Evolutionary conservation across 129 eudicot genomes (phyloP).

Genomic region (Kitagawia praeruptora): DNA sequence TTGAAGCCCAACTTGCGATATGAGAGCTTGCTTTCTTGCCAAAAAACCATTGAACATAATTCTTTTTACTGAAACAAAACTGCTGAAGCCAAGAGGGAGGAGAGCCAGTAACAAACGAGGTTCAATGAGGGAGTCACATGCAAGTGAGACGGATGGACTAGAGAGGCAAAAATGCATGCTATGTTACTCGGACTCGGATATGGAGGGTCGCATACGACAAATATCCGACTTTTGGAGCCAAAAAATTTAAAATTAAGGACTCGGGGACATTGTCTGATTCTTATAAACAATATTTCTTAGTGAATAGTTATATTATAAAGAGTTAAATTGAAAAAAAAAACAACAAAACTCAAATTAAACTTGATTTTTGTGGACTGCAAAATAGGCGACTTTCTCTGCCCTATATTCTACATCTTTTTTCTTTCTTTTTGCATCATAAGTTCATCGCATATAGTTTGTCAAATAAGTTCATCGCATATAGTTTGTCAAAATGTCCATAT

Average conservation of each 20-base stretch:
- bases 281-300: background rate
- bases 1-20: background rate
- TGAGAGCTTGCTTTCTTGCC: background rate
- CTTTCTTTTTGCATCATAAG: background rate
- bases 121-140: background rate
- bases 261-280: background rate
- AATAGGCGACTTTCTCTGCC: background rate
- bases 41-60: background rate
- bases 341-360: background rate
- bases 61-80: background rate
- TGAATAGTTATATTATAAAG: no score
- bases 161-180: background rate
- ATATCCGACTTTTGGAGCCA: background rate
- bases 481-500: background rate
- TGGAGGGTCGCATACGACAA: background rate
- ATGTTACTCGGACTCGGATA: background rate
- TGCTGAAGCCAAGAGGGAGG: background rate
- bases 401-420: background rate
- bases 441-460: background rate
- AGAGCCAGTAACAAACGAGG: background rate
- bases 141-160: background rate
- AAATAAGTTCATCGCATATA: background rate
- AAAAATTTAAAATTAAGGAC: background rate
- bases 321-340: no score
- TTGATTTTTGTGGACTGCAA: background rate